A percentile compares a stretch with the other conserved stretches of the same genome.
These are phyloP conservation scores for Fusarium newnesense DNA, from an alignment of 2,329 filamentous ascomycete species.

Conservation along the genomic window DNA sequence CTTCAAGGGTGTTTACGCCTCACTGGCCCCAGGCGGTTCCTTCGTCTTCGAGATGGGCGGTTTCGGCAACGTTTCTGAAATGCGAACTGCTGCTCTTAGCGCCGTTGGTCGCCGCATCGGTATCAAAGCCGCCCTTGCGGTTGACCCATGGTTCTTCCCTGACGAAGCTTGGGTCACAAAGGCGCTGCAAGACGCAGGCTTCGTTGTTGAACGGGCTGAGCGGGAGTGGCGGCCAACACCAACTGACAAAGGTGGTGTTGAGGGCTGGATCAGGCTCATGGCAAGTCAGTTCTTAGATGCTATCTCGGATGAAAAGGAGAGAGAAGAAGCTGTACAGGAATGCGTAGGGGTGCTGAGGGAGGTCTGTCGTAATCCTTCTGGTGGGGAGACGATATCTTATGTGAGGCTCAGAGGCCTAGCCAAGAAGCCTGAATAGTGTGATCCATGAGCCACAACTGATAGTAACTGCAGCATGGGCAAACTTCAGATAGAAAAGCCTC, in stretches of 20 bases:
- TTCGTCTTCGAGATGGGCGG: conserved; percentile 80
- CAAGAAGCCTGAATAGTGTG: conserved; percentile 47
- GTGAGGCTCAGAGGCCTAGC: conserved; percentile 63
- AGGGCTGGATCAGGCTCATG: conserved; percentile 75
- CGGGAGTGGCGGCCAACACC: conserved; percentile 72
- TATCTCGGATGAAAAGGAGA: conserved; percentile 55
- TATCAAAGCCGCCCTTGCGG: conserved; percentile 58
- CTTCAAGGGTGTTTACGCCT: conserved; percentile 62
- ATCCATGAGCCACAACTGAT: neutral
- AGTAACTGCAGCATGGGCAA: neutral
- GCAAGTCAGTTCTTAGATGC: conserved; percentile 67
- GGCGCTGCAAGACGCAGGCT: conserved; percentile 58
- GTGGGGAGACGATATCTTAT: conserved; percentile 65
- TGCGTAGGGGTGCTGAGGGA: conserved; percentile 64
- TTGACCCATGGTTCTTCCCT: conserved; percentile 78
- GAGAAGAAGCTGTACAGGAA: conserved; percentile 65
- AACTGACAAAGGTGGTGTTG: conserved; percentile 67
- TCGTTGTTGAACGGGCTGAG: conserved; percentile 64
- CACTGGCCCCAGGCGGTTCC: conserved; percentile 64
- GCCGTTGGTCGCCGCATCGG: conserved; percentile 63
- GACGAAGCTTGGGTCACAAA: conserved; percentile 68
- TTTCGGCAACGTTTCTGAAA: conserved; percentile 73
- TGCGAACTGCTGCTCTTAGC: conserved; percentile 66
- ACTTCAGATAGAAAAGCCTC: neutral
- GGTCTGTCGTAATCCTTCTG: conserved; percentile 65